Base-by-base conservation (phyloP, 257 asterid genomes). In the Solanum pinnatisectum region DNA sequence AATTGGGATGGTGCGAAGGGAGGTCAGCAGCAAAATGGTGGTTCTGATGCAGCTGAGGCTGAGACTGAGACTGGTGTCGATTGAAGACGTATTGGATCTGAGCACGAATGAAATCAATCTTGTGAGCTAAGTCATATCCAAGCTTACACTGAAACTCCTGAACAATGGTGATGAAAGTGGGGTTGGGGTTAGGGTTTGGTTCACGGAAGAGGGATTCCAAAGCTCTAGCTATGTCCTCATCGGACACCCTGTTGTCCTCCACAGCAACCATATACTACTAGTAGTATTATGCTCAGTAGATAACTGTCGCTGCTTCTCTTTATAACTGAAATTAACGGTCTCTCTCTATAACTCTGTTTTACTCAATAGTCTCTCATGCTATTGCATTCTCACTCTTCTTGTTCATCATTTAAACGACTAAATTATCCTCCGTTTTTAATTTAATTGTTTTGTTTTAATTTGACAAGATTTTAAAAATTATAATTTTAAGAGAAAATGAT, bases 191-290 rank as follows among this genome's bases (percentile, higher is more conserved):
- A 79, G 91, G 89, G 87, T 91, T 90, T 22, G 86, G 84, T 63
- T 91, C 93, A 85, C 94, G 94, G 91, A 94, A 92, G 85, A 94
- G 90, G 22, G 92, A 92, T 76, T 72, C 88, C 88, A 95, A 87
- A 33, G 94, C 97, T 92, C 91, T 94, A 85, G 93, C 97, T 25
- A 94, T 92, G 79, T 94, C 92, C 65, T 91, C 95, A 89, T 94
- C 97, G 77, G 95, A 90, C 92, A 89, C 94, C 92, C 84, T 87
- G 92, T 79, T 60, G 91, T 91, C 79, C 87, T 65, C 72, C 12
- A 23, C 15, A 32, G 3, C 14, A 89, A 68, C 89, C 42, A 37
- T 44, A 13, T 44, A 44, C 52, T 11, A 42, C 15, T 42, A 11
- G 15, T 42, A 42, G 49, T 42, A 42, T 42, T 42, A 42, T 42